These are phyloP conservation scores for Zymoseptoria ardabiliae DNA, from an alignment of 2,329 filamentous ascomycete genomes.

Conservation along the genomic window DNA sequence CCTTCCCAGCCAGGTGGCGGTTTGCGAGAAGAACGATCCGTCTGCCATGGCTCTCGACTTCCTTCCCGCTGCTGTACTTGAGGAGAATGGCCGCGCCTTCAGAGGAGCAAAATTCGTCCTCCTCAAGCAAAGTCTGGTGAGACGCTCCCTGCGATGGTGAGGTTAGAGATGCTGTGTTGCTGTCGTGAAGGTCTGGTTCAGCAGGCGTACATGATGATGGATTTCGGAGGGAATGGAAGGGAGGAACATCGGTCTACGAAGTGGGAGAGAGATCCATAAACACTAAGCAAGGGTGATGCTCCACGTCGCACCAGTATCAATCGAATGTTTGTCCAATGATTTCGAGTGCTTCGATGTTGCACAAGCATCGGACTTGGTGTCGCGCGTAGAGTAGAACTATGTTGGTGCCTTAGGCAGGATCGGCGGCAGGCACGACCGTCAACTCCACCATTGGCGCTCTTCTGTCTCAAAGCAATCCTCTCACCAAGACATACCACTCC, in stretches of 20 bases:
- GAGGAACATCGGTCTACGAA: not conserved
- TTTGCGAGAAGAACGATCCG: not conserved
- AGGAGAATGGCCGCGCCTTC: not conserved
- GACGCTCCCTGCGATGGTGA: not conserved
- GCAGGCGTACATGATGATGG: not conserved
- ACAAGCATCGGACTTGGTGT: not conserved
- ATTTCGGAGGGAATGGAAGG: not conserved
- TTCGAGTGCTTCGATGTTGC: not conserved
- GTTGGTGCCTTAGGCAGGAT: not conserved
- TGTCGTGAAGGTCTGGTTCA: not conserved
- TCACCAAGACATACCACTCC: not conserved
- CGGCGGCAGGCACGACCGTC: no score
- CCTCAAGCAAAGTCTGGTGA: not conserved
- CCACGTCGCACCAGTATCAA: not conserved
- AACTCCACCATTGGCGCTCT: no score
- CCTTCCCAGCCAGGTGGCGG: not conserved
- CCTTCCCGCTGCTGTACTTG: not conserved
- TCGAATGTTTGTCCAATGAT: not conserved
- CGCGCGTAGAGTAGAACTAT: not conserved
- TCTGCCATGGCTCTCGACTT: not conserved
- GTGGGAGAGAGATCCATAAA: not conserved
- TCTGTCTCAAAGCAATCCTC: not conserved
- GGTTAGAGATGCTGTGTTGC: not conserved
- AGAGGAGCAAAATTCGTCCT: not conserved
- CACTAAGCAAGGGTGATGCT: not conserved